Base-by-base conservation (phyloP, 345 rosid genomes). In the Gossypium longicalyx region DNA sequence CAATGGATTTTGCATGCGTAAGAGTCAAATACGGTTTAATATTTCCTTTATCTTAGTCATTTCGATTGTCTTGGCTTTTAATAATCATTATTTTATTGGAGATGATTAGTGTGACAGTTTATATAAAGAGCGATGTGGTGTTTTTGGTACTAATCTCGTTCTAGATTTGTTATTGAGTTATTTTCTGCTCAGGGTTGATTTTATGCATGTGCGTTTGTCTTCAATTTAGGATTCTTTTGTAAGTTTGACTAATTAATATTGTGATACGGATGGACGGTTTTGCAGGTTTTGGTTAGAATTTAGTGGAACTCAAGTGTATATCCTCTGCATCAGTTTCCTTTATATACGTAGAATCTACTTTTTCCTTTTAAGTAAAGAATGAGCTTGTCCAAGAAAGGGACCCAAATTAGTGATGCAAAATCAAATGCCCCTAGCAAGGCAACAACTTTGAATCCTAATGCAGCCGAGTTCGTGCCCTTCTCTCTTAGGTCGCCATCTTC, bases 401-500 rank as follows among this genome's bases (percentile, higher is more conserved):
- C 80, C 75, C 93, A 86, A 70, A 79, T 86, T 63, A 85, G 78
- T 77, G 91, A 87, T 57, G 74, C 88, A 19, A 91, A 90, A 86
- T 80, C 87, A 43, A 85, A 67, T 45, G 23, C 86, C 57, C 67
- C 84, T 61, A 86, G 71, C 82, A 93, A 91, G 80, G 85, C 84
- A 77, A 91, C 88, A n/a, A 48, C 90, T 70, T 86, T 93, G 84
- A 96, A 96, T 73, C 99, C 99, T 19, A 86, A 91, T 85, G 99
- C 99, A 9, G 97, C 97, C 9, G 99, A 93, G 87, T 95, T 95
- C 11, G 82, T 95, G 80, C 99, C 99, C 3, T 87, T 86, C 77
- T 75, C 94, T 23, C 90, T 89, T 66, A 84, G 92, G 12, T 82
- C 93, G 59, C 82, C 91, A 29, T 71, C 89, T 22, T 82, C 91